Conservation (phyloP, 495 filamentous ascomycete species). For the Viridothelium virens region DNA sequence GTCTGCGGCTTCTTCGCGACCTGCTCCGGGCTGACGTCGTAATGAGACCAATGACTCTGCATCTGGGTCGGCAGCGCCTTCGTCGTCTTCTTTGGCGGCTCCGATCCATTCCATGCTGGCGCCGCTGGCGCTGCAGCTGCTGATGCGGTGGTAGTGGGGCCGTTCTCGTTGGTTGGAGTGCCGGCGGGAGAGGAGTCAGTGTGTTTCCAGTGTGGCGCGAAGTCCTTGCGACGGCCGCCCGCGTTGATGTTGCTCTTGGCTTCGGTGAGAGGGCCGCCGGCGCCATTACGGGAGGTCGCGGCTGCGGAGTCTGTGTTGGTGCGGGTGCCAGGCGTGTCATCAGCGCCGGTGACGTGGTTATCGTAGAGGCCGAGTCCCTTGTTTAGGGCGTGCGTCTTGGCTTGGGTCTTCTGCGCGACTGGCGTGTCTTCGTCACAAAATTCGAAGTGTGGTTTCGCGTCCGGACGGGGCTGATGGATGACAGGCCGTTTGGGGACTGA, state of each 20-base stretch:
- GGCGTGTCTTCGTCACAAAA: constrained; percentile 52
- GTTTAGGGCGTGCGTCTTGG: constrained; percentile 40
- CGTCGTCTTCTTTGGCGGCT: background rate
- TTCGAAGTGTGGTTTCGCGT: constrained; percentile 73
- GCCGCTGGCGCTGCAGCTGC: constrained; percentile 13
- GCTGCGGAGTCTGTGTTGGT: constrained; percentile 18
- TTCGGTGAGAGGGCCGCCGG: constrained; percentile 36
- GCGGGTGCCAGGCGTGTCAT: constrained; percentile 22
- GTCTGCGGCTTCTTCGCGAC: constrained; percentile 16
- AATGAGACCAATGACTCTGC: constrained; percentile 17
- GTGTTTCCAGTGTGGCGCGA: constrained; percentile 63
- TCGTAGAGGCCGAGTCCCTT: constrained; percentile 67
- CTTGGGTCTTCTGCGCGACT: constrained; percentile 28
- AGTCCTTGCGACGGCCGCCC: constrained; percentile 60
- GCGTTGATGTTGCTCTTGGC: constrained; percentile 56
- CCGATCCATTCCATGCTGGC: background rate
- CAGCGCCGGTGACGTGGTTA: constrained; percentile 59
- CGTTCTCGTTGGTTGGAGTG: constrained; percentile 18
- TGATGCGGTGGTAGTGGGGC: constrained; percentile 8
- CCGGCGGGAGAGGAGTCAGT: constrained; percentile 51
- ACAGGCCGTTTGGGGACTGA: constrained; percentile 42
- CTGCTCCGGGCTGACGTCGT: constrained; percentile 14
- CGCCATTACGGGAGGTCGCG: constrained; percentile 22
- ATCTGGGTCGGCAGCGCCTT: constrained; percentile 6
- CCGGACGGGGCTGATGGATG: constrained; percentile 60